phyloP scores from a whole-genome alignment of 352 stramenopile species.

The Pythium periplocum region DNA sequence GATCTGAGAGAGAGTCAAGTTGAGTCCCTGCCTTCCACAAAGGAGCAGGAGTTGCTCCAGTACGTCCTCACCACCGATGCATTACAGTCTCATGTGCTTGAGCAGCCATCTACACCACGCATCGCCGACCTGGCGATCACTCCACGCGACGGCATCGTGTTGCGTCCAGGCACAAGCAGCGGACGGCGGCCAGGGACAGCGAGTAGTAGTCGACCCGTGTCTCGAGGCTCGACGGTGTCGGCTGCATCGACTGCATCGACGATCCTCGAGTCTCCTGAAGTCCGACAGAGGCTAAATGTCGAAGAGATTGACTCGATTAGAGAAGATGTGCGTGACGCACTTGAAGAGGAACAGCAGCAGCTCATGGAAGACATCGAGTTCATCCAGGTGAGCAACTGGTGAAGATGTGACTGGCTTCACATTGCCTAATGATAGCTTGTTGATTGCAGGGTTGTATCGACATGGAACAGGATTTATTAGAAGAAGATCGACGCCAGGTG shows the following conservation, averaged over 20 bases:
- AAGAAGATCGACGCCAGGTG: constrained; percentile 58
- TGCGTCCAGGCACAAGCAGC: constrained; percentile 52
- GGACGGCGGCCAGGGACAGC: constrained; percentile 32
- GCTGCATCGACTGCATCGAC: constrained; percentile 43
- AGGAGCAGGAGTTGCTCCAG: constrained; percentile 51
- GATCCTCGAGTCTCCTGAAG: constrained; percentile 45
- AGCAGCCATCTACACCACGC: constrained; percentile 32
- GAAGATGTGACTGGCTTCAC: neutral
- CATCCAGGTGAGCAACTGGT: constrained; percentile 42
- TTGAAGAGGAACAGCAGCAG: constrained; percentile 52
- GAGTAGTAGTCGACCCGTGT: constrained; percentile 47
- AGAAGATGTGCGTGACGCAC: constrained; percentile 45
- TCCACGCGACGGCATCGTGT: constrained; percentile 13
- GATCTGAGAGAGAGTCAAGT: constrained; percentile 27
- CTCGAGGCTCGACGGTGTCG: constrained; percentile 59
- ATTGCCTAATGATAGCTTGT: neutral
- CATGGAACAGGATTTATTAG: constrained; percentile 82
- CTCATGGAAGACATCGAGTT: constrained; percentile 83
- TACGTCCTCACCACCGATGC: constrained; percentile 40
- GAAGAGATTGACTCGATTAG: constrained; percentile 70
- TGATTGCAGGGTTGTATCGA: constrained; percentile 56
- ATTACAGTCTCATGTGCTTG: too few relatives aligned
- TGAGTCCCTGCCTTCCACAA: constrained; percentile 16
- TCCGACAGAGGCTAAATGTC: constrained; percentile 50
- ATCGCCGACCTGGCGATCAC: constrained; percentile 27